Conservation (phyloP, 805 yeast genomes). For the Lachancea quebecensis region DNA sequence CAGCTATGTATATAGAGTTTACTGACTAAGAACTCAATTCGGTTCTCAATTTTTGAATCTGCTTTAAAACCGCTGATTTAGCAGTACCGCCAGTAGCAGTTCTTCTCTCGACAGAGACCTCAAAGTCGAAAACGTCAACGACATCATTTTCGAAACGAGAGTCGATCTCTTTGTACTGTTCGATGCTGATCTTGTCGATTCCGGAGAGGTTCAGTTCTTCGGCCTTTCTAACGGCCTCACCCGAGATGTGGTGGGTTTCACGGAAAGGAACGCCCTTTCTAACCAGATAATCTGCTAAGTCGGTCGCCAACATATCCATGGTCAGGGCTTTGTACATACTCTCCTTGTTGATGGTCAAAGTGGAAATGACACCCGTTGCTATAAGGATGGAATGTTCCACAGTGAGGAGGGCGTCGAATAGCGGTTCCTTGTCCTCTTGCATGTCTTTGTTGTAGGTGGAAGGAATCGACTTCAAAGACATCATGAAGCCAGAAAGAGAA, state of each 20-base stretch:
- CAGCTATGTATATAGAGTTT: neutral
- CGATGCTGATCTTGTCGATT: conserved; percentile 74
- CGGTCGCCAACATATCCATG: conserved; percentile 99
- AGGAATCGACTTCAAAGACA: conserved; percentile 95
- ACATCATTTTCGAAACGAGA: conserved; percentile 76
- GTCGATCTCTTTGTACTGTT: conserved; percentile 77
- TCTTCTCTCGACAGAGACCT: conserved; percentile 92
- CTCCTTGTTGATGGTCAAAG: conserved; percentile 63
- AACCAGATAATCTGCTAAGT: conserved; percentile 93
- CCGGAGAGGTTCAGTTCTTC: conserved; percentile 74
- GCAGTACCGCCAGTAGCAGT: conserved; percentile 97
- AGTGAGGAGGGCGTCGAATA: conserved; percentile 83
- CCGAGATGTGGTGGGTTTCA: conserved; percentile 98
- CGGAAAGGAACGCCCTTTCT: conserved; percentile 98
- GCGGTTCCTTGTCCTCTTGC: conserved; percentile 99
- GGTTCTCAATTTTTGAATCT: conserved; percentile 30
- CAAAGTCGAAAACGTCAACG: conserved; percentile 80
- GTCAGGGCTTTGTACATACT: conserved; percentile 85
- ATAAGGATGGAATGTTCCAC: conserved; percentile 90
- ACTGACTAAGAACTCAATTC: conserved; percentile 1
- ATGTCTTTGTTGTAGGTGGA: conserved; percentile 96
- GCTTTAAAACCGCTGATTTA: conserved; percentile 76
- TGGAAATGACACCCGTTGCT: conserved; percentile 94
- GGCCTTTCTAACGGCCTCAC: conserved; percentile 90
- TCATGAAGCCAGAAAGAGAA: conserved; percentile 87